Evolutionary conservation across 2,329 filamentous ascomycete species (phyloP).

Genomic region (Botrytis medusae): DNA sequence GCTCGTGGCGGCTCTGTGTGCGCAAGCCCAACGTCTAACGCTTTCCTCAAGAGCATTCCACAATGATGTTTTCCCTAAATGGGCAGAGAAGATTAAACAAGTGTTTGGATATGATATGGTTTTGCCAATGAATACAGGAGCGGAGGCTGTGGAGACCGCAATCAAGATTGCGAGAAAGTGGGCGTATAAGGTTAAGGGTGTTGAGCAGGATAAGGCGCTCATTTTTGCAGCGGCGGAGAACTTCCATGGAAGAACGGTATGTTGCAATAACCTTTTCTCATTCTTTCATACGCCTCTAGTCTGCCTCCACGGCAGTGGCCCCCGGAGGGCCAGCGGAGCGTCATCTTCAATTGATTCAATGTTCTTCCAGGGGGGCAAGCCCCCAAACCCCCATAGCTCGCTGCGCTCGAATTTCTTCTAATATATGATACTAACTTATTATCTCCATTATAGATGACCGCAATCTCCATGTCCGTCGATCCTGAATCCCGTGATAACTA

Average conservation of each 20-base stretch:
- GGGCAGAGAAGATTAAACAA: slow-evolving; percentile 86
- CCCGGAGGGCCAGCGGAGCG: slow-evolving; percentile 13
- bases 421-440: slow-evolving; percentile 11
- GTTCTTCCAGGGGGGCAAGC: neutral
- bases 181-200: slow-evolving; percentile 95
- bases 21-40: slow-evolving; percentile 86
- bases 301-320: slow-evolving; percentile 7
- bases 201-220: slow-evolving; percentile 78
- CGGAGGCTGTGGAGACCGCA: slow-evolving; percentile 92
- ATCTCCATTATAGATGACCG: slow-evolving; percentile 61
- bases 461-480: slow-evolving; percentile 92
- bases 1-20: slow-evolving; percentile 83
- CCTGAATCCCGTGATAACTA: slow-evolving; percentile 94
- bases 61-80: slow-evolving; percentile 96
- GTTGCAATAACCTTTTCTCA: slow-evolving; percentile 38
- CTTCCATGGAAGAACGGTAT: slow-evolving; percentile 92
- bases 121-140: slow-evolving; percentile 96
- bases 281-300: neutral
- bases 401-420: neutral
- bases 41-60: slow-evolving; percentile 94
- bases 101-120: slow-evolving; percentile 98
- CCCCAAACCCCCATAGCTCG: slow-evolving; percentile 13
- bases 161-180: slow-evolving; percentile 97
- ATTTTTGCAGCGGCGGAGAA: slow-evolving; percentile 86
- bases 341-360: neutral